Base-by-base conservation (phyloP, 441 rosid species). In the Breynia disticha region DNA sequence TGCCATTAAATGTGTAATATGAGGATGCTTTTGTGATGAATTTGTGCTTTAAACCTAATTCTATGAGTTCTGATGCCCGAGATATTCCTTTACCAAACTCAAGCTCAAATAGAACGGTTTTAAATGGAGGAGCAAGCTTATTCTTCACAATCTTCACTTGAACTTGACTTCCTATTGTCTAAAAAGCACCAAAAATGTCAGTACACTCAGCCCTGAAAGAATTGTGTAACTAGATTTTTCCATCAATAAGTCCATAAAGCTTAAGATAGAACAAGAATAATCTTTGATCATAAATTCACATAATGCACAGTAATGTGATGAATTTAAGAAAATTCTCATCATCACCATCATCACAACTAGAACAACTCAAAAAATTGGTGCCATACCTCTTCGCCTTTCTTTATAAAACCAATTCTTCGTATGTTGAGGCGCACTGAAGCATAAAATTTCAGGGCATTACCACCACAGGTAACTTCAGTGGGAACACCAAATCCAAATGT, bases 391-490 rank as follows among this genome's bases (percentile, higher is more conserved):
- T 89, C 98, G 14, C 87, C 90, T 65, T 81, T 88, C 81, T 93
- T 93, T 67, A 93, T 28, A 15, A 79, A 48, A 54, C 88, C 96
- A 1, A 62, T 72, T 76, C 85, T 83, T 71, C 61, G 73, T 46
- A 93, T 77, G 72, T 80, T 81, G 49, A 89, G 69, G 57, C 97
- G 95, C 72, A 89, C 80, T 14, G 96, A 93, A 73, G 98, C 97
- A 73, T 93, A 82, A 62, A 93, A 89, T 78, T 93, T 93, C 71
- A 93, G 64, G 58, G 98, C 98, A 78, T 93, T 93, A 53, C 98
- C 95, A 41, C 98, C 97, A 52, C 97, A 93, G 0, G 98, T 93
- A 63, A 93, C 98, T 75, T 93, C 97, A 46, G 79, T 63, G 21
- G 97, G 90, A 46, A 91, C 95, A 50, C 94, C 93, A 70, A 84